These are phyloP conservation scores for Begonia masoniana DNA, from an alignment of 306 rosid genomes.

Conservation along the genomic window DNA sequence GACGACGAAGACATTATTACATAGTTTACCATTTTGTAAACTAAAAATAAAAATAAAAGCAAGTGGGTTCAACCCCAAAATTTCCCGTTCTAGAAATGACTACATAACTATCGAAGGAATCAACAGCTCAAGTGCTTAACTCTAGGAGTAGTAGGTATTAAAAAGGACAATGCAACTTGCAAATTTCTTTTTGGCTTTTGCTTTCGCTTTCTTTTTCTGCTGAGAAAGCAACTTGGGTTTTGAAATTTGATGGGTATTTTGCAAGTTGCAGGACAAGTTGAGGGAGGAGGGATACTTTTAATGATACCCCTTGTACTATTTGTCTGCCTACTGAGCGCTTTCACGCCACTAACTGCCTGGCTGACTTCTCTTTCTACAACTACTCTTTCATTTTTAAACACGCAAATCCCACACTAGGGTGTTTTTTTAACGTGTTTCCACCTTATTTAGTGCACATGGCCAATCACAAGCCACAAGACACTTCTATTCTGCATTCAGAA, in stretches of 20 bases:
- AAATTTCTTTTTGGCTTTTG: background rate
- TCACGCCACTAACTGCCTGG: conserved; percentile 15
- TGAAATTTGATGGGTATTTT: conserved; percentile 22
- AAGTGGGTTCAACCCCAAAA: too few relatives aligned
- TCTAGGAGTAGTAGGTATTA: background rate
- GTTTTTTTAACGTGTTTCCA: too few relatives aligned
- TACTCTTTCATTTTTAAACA: too few relatives aligned
- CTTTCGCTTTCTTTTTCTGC: background rate
- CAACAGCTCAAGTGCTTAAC: background rate
- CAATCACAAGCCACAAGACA: too few relatives aligned
- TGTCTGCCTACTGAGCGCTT: conserved; percentile 21
- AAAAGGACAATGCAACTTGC: conserved; percentile 20
- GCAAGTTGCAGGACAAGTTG: conserved; percentile 58
- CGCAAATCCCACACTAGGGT: too few relatives aligned
- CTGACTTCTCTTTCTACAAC: background rate
- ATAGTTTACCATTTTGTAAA: too few relatives aligned
- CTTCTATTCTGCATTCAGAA: too few relatives aligned
- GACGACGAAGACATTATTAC: too few relatives aligned
- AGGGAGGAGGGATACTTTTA: conserved; percentile 18
- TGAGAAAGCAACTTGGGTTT: background rate
- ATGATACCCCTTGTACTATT: conserved; percentile 23
- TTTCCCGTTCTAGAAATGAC: too few relatives aligned
- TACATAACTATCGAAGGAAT: background rate
- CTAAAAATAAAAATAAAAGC: background rate
- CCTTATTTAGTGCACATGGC: too few relatives aligned